phyloP scores from a whole-genome alignment of 345 rosid species.

The Luvunga scandens region DNA sequence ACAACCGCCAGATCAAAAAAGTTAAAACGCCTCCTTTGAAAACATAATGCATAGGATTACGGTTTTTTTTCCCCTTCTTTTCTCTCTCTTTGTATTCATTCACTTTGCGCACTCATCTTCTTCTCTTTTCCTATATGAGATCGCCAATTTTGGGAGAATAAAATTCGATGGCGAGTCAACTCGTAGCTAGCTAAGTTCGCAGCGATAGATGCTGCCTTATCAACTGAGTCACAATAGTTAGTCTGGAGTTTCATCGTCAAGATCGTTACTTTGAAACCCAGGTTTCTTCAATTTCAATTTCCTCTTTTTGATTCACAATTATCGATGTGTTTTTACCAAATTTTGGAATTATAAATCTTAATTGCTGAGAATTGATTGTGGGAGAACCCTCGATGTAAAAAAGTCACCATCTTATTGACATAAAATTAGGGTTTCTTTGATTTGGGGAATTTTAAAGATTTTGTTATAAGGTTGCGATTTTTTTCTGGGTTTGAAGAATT shows the following conservation, averaged over 20 bases:
- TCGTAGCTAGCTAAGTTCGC: slow-evolving; percentile 22
- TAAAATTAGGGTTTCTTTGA: slow-evolving; percentile 18
- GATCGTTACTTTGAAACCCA: background rate
- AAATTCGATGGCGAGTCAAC: slow-evolving; percentile 26
- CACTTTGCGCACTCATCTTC: background rate
- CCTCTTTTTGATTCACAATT: background rate
- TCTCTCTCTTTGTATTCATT: background rate
- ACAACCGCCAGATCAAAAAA: background rate
- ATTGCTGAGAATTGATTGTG: background rate
- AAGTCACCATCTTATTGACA: slow-evolving; percentile 19
- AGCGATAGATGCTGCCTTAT: background rate
- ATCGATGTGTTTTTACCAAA: background rate
- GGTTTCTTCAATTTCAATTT: slow-evolving; percentile 1
- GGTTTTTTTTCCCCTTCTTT: background rate
- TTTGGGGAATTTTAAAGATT: background rate
- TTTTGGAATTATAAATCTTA: background rate
- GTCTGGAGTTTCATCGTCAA: slow-evolving; percentile 12
- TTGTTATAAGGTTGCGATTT: background rate
- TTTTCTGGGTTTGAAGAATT: slow-evolving; percentile 14
- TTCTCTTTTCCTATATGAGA: slow-evolving; percentile 17
- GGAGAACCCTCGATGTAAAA: background rate
- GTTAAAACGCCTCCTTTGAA: background rate
- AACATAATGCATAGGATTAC: background rate
- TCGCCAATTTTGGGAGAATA: slow-evolving; percentile 8
- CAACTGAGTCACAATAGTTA: slow-evolving; percentile 3